These are phyloP conservation scores for Ophiostoma angusticollis DNA, from an alignment of 2,329 filamentous ascomycete genomes.

Conservation along the genomic window DNA sequence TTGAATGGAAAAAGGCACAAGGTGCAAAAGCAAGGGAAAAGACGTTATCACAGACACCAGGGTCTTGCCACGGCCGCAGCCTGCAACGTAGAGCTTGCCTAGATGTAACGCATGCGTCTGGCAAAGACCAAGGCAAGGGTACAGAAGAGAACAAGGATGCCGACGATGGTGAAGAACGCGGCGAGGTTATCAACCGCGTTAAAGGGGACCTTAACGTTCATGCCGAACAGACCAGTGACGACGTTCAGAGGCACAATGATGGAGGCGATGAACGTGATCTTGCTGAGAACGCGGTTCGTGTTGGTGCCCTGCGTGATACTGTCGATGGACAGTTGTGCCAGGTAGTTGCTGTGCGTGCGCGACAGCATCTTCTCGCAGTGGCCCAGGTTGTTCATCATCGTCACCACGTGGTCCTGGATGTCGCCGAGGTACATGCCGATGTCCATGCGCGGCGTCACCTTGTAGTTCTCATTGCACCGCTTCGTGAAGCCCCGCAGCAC, in stretches of 20 bases:
- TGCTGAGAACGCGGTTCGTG: conserved; percentile 81
- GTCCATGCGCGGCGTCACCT: conserved; percentile 87
- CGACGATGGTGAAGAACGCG: conserved; percentile 39
- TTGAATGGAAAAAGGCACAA: not conserved
- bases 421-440: conserved; percentile 94
- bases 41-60: too few species aligned
- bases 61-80: too few species aligned
- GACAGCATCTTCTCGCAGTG: conserved; percentile 98
- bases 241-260: conserved; percentile 94
- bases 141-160: conserved; percentile 40
- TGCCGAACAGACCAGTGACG: conserved; percentile 75
- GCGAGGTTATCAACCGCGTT: conserved; percentile 36
- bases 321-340: conserved; percentile 87
- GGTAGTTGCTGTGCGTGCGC: conserved; percentile 87
- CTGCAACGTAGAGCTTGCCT: too few species aligned
- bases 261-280: conserved; percentile 88
- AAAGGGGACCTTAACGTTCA: conserved; percentile 72
- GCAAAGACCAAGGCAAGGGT: conserved; percentile 33
- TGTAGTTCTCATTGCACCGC: conserved; percentile 95
- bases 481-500: conserved; percentile 96
- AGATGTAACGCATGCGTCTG: conserved; percentile 34
- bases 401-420: conserved; percentile 98
- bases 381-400: conserved; percentile 91
- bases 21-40: not conserved
- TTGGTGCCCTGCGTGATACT: conserved; percentile 78